These are phyloP conservation scores for Kitagawia praeruptora DNA, from an alignment of 129 eudicot genomes.

Conservation along the genomic window DNA sequence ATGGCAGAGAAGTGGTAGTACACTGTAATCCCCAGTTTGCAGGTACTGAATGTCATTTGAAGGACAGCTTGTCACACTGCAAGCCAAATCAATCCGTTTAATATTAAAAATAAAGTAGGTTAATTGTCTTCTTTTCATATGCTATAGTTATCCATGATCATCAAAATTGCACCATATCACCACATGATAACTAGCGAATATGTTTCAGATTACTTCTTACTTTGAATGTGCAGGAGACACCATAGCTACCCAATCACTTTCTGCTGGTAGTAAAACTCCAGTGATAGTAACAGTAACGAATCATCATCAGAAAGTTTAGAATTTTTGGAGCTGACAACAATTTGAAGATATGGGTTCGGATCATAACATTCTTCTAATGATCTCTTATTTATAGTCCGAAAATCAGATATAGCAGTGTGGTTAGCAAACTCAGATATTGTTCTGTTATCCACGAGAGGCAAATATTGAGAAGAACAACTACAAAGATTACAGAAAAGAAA, in stretches of 20 bases:
- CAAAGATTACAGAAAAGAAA: not conserved
- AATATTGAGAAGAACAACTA: conserved; percentile 1
- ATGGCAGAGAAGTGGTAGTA: conserved; percentile 86
- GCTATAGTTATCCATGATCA: not conserved
- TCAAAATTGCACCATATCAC: too few species aligned
- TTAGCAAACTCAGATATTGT: conserved; percentile 27
- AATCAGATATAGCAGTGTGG: conserved; percentile 60
- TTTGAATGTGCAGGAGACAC: conserved; percentile 64
- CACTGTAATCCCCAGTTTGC: conserved; percentile 74
- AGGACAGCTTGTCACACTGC: conserved; percentile 58
- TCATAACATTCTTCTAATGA: conserved; percentile 31
- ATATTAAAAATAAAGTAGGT: not conserved
- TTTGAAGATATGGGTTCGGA: conserved; percentile 44
- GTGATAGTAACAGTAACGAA: conserved; percentile 51
- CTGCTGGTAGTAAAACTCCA: conserved; percentile 58
- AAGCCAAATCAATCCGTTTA: not conserved
- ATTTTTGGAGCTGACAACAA: conserved; percentile 21
- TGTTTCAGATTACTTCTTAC: conserved; percentile 30
- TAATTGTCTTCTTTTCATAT: not conserved
- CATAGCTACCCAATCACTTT: conserved; percentile 77
- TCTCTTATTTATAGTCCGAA: conserved; percentile 60
- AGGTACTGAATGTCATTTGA: conserved; percentile 27
- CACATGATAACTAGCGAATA: too few species aligned
- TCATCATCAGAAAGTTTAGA: conserved; percentile 45
- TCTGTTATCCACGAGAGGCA: conserved; percentile 2